Evolutionary conservation across 306 rosid species (phyloP).

Genomic region (Vigna radiata): DNA sequence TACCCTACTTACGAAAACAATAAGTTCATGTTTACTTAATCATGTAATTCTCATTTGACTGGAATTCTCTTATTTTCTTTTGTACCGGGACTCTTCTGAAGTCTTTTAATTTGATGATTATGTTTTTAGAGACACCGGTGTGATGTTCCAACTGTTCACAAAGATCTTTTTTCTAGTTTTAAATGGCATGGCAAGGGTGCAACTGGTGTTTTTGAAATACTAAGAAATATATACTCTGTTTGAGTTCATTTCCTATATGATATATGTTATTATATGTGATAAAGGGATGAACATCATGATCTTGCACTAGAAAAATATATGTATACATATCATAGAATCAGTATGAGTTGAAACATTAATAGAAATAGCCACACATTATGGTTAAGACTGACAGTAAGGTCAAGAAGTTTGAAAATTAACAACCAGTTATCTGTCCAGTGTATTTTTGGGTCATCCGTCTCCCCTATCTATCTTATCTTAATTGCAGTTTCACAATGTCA

Average conservation of each 20-base stretch:
- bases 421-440: neutral
- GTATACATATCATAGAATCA: neutral
- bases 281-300: neutral
- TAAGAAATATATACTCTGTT: conserved; percentile 4
- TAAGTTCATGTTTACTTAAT: conserved; percentile 44
- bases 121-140: neutral
- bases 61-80: conserved; percentile 34
- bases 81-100: conserved; percentile 5
- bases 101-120: conserved; percentile 30
- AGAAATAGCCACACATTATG: neutral
- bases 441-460: conserved; percentile 4
- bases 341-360: neutral
- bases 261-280: neutral
- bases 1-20: conserved; percentile 39
- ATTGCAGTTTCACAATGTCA: neutral
- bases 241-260: conserved; percentile 19
- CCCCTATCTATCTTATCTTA: neutral
- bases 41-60: conserved; percentile 47
- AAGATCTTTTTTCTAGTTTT: conserved; percentile 29
- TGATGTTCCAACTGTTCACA: conserved; percentile 19
- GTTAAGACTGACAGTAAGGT: neutral
- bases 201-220: neutral
- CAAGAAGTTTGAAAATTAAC: neutral
- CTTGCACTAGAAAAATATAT: neutral
- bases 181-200: conserved; percentile 9